Evolutionary conservation across 228 moss, liverwort and hornwort genomes (phyloP), one percentile per base, ranked within the genome.

Genomic region (Sphagnum magellanicum): DNA sequence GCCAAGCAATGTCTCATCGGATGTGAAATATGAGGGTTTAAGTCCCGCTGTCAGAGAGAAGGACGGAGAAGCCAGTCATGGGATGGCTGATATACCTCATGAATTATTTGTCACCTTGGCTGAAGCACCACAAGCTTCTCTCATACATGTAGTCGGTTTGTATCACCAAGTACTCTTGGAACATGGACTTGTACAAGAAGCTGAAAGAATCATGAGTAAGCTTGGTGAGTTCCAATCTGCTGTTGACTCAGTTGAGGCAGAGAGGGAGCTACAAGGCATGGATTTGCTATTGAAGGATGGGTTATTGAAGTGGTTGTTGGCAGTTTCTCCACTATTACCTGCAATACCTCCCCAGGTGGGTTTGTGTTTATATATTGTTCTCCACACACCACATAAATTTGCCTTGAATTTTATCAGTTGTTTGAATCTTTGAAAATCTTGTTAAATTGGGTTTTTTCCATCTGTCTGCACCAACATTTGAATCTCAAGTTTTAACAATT

Each of bases 211-310:
- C 65, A 64, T 76, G 1, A 69, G 69, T 10, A 61, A 74, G 59
- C 62, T 85, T 50, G 10, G 69, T 5, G 55, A 61, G 0, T 66
- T 81, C 16, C 68, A 70, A 14, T 59, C 16, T 67, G 66, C 48
- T 10, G 48, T 53, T 9, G 81, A 75, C 13, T 49, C 63, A 14
- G 59, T 68, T 67, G 72, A 74, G 0, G 7, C 65, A 16, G 74
- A 65, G 12, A 1, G 51, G 32, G 83, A 83, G 63, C 70, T 81
- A 13, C 61, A 71, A 10, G 79, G 79, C 10, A 64, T 85, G 52
- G 85, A 85, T 60, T 59, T 81, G 6, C 74, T 85, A 50, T 71
- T 85, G 61, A 77, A 72, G 64, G 74, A 81, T 68, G 85, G 85
- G 16, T 50, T 85, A 59, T 73, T 85, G 49, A 76, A 79, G 70